Evolutionary conservation across 352 stramenopile genomes (phyloP), one percentile per base, ranked within the genome.

Genomic region (Globisporangium orthogonon): DNA sequence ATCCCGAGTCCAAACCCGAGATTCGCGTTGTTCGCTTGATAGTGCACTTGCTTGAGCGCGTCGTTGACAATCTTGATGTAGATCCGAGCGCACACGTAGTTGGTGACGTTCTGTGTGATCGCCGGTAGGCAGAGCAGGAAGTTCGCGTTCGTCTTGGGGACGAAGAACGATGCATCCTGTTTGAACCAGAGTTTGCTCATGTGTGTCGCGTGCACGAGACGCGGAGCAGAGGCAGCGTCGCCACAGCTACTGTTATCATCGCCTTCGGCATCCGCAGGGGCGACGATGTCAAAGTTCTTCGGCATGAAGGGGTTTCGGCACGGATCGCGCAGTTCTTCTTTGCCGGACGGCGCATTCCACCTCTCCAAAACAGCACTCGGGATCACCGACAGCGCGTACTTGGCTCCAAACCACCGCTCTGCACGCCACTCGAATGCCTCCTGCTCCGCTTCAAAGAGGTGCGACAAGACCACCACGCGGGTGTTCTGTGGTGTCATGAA

Each of bases 131-230:
- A 78, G 11, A 92, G 29, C 9, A 90, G 63, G 39, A 91, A 85
- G 48, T 73, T 83, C 29, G 84, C 77, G 49, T 85, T 85, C 31
- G 72, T 76, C 57, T 83, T 84, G 37, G 85, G 85, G n/a, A 79
- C 68, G 31, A 69, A 59, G 57, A 95, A 95, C 28, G 54, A 73
- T 23, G 56, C 44, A 43, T 91, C 83, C 6, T 70, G 81, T 29
- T 90, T 86, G 72, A 81, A 93, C 78, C 84, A 94, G 30, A 93
- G 69, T 58, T 87, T 79, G 52, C 67, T 83, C 55, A 67, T 66
- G 9, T 23, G 39, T 2, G 70, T 79, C 31, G 58, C 61, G 41
- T 62, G 46, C 11, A 75, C 65, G 3, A 87, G 58, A 29, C 73
- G 43, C 0, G 76, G 75, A 46, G 69, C 59, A 18, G 23, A 67